phyloP scores from a whole-genome alignment of 2,329 filamentous ascomycete genomes.

The Paraconiothyrium brasiliense region DNA sequence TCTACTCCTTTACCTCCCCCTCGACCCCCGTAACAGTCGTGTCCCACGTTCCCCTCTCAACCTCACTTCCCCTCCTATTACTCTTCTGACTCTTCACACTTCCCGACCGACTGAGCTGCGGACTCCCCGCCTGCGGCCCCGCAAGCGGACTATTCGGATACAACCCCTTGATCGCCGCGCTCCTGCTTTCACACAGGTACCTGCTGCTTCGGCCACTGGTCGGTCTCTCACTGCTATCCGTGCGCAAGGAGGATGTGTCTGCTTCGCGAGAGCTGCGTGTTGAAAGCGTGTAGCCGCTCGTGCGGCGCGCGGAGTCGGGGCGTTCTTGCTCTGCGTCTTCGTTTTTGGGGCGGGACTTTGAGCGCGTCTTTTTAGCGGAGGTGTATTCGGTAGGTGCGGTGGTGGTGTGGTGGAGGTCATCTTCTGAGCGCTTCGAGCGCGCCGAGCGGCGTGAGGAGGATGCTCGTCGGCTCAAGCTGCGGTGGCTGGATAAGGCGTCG shows the following conservation, averaged over 20 bases:
- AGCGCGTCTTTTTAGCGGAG: constrained; percentile 28
- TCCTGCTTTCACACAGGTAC: constrained; percentile 47
- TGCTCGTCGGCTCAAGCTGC: constrained; percentile 33
- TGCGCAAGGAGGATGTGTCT: constrained; percentile 10
- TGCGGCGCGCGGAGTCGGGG: constrained; percentile 34
- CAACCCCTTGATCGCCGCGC: constrained; percentile 50
- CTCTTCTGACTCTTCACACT: constrained; percentile 17
- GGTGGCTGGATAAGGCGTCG: constrained; percentile 40
- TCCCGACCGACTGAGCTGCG: constrained; percentile 12
- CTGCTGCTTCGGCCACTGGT: constrained; percentile 37
- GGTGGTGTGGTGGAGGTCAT: constrained; percentile 21
- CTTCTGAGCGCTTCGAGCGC: constrained; percentile 34
- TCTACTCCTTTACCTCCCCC: background rate
- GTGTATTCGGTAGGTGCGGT: constrained; percentile 26
- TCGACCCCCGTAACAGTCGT: background rate
- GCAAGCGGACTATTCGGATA: constrained; percentile 40
- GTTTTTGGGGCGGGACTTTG: constrained; percentile 16
- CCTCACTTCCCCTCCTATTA: constrained; percentile 14
- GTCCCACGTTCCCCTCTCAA: constrained; percentile 12
- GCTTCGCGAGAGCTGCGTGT: constrained; percentile 26
- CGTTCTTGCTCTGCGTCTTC: constrained; percentile 18
- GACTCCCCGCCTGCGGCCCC: constrained; percentile 5
- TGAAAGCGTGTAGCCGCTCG: constrained; percentile 43
- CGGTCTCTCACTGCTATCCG: constrained; percentile 26
- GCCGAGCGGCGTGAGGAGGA: constrained; percentile 43